phyloP scores from a whole-genome alignment of 345 rosid species.

The Euphorbia tirucalli region DNA sequence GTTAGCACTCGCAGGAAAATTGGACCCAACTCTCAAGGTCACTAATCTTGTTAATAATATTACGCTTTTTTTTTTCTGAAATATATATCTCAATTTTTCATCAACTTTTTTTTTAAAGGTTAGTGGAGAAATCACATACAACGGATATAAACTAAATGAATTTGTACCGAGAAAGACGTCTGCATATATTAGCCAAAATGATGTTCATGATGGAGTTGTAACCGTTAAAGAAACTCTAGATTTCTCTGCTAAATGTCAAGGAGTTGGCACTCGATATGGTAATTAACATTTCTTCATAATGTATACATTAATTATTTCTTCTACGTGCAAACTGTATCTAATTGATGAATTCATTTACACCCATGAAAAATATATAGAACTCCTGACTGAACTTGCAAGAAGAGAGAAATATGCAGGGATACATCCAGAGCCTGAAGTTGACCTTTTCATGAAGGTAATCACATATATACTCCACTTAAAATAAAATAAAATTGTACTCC shows the following conservation, averaged over 20 bases:
- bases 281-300: slow-evolving; percentile 12
- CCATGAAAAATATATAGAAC: slow-evolving; percentile 37
- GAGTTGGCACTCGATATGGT: slow-evolving; percentile 88
- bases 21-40: slow-evolving; percentile 68
- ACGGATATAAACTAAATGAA: slow-evolving; percentile 62
- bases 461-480: too few relatives aligned
- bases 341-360: background rate
- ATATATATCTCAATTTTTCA: background rate
- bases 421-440: slow-evolving; percentile 82
- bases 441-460: slow-evolving; percentile 86
- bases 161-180: slow-evolving; percentile 84
- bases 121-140: slow-evolving; percentile 60
- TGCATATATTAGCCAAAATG: slow-evolving; percentile 90
- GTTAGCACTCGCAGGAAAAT: slow-evolving; percentile 72
- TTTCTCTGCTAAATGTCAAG: slow-evolving; percentile 91
- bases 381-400: slow-evolving; percentile 69
- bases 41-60: background rate
- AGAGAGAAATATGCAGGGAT: slow-evolving; percentile 83
- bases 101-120: slow-evolving; percentile 38
- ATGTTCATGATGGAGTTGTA: slow-evolving; percentile 81
- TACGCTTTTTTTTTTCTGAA: background rate
- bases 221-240: slow-evolving; percentile 90
- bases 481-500: too few relatives aligned
- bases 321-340: too few relatives aligned
- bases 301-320: too few relatives aligned